These are phyloP conservation scores for Alloascoidea hylecoeti DNA, from an alignment of 805 yeast species.

Conservation along the genomic window DNA sequence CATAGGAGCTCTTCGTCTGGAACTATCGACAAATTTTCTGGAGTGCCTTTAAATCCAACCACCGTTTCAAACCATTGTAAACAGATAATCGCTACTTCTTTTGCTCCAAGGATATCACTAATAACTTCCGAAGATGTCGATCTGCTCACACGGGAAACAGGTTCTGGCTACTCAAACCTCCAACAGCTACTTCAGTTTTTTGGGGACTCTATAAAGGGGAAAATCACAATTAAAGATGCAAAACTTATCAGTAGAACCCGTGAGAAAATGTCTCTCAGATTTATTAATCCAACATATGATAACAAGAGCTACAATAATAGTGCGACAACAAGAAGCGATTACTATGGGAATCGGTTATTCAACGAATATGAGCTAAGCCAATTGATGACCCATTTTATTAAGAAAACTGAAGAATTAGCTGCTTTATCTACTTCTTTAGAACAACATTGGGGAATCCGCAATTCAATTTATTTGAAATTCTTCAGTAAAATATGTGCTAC, in stretches of 20 bases:
- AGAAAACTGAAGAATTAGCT: constrained; percentile 2
- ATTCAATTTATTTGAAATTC: constrained; percentile 35
- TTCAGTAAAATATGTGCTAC: constrained; percentile 46
- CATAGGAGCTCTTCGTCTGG: too few species aligned
- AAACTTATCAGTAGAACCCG: constrained; percentile 33
- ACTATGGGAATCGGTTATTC: constrained; percentile 13
- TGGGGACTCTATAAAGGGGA: constrained; percentile 36
- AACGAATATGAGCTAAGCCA: constrained; percentile 22
- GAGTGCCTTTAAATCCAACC: too few species aligned
- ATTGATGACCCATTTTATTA: constrained; percentile 14
- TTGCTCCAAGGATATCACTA: constrained; percentile 38
- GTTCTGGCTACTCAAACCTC: constrained; percentile 23
- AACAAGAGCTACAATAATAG: constrained; percentile 10
- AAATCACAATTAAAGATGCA: constrained; percentile 34
- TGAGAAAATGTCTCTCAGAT: constrained; percentile 44
- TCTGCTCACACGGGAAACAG: constrained; percentile 21
- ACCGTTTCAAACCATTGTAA: too few species aligned
- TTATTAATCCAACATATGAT: constrained; percentile 25
- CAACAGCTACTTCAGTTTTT: constrained; percentile 36
- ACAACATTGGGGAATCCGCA: constrained; percentile 17
- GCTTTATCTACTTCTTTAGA: constrained; percentile 12
- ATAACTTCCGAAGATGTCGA: constrained; percentile 33
- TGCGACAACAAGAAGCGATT: constrained; percentile 18
- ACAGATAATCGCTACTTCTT: constrained; percentile 14
- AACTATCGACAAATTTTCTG: too few species aligned